Base-by-base conservation (phyloP, 805 yeast genomes). In the Wickerhamomyces pijperi region DNA sequence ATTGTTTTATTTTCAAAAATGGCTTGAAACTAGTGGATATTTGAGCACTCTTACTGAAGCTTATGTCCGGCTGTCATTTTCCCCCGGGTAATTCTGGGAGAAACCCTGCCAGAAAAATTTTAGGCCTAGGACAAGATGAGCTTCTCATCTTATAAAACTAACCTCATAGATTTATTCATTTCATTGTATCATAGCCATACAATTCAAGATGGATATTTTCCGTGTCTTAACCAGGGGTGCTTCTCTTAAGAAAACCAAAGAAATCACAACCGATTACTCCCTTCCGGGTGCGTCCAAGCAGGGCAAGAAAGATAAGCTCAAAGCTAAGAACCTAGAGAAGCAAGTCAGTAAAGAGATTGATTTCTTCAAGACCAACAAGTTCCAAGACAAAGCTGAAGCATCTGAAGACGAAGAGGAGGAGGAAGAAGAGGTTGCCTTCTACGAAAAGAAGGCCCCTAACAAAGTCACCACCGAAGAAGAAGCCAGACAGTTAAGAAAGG, bases 171-270 rank as follows among this genome's bases (percentile, higher is more conserved):
- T 21, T 21, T 21, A 7, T 21, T 21, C 9, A 7, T 21, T 21
- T 21, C 9, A 6, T 9, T 7, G 9, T 6, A 9, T 14, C 28
- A 21, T 17, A 7, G 11, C 31, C n/a, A 16, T 2, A 32, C n/a
- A 13, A 34, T 16, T 3, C 12, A 20, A 6, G 1, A 87, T 87
- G 96, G 98, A 90, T 64, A 81, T 90, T 43, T 92, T 90, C 58
- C 69, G 84, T 51, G 78, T 92, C 3, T 69, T 90, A 29, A 68
- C 87, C 0, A 67, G 97, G 53, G 97, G 97, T 18, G 95, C 97
- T 0, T 70, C 78, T 12, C 64, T 90, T 38, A 78, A 77, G 54
- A 76, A 77, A 56, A 62, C 72, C 19, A 75, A 46, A 21, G 43
- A 39, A 11, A 40, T 50, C 5, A 50, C 42, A 16, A 60, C 60